Evolutionary conservation across 495 filamentous ascomycete species (phyloP).

Genomic region (Penicillium roqueforti): DNA sequence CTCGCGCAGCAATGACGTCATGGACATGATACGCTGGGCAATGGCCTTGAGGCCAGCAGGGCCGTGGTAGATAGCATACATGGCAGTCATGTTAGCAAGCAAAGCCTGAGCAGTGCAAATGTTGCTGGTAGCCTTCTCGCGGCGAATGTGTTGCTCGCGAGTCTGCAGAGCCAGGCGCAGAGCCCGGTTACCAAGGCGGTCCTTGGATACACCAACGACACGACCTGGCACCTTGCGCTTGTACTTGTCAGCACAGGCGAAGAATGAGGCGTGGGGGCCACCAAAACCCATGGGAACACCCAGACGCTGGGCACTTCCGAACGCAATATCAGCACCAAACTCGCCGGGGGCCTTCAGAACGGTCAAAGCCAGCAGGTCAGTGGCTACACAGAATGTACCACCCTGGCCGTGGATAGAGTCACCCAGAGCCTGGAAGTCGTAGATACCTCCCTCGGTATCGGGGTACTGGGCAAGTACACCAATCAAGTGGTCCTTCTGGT

Average conservation of each 20-base stretch:
- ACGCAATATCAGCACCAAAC: constrained; percentile 95
- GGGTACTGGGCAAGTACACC: constrained; percentile 95
- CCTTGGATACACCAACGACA: constrained; percentile 89
- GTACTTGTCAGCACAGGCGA: constrained; percentile 85
- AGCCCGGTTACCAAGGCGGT: constrained; percentile 79
- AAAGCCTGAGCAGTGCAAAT: constrained; percentile 97
- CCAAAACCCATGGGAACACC: constrained; percentile 94
- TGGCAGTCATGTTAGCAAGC: constrained; percentile 93
- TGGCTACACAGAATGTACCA: constrained; percentile 82
- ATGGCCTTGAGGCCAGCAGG: constrained; percentile 81
- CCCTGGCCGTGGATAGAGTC: constrained; percentile 75
- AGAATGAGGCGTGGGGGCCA: constrained; percentile 96
- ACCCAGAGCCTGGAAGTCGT: constrained; percentile 68
- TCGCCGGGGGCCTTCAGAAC: constrained; percentile 88
- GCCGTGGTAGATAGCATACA: constrained; percentile 98
- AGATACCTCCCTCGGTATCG: constrained; percentile 78
- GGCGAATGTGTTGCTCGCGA: constrained; percentile 92
- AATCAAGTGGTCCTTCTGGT: constrained; percentile 76
- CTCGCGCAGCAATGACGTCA: constrained; percentile 65
- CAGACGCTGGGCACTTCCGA: constrained; percentile 91
- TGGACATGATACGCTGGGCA: constrained; percentile 69
- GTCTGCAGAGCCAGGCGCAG: constrained; percentile 89
- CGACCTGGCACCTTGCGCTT: constrained; percentile 96
- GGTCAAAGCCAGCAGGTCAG: constrained; percentile 87
- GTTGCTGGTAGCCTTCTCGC: constrained; percentile 98